A percentile compares a stretch with the other conserved stretches of the same genome.
Conservation (phyloP, 1,284 basidiomycete genomes). For the Apiotrichum porosum region DNA sequence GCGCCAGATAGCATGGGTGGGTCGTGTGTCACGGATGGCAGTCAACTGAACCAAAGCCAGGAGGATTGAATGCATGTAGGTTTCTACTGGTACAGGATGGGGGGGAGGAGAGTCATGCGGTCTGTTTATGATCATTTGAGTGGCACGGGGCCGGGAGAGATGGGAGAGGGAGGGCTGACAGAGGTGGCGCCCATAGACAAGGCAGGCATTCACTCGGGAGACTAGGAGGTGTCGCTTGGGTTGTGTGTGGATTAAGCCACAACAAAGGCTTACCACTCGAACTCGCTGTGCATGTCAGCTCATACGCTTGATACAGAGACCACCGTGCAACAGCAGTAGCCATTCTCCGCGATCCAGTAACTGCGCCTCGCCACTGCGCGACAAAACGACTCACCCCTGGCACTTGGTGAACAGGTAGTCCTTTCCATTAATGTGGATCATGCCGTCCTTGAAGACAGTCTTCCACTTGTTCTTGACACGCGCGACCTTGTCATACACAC, state of each 20-base stretch:
- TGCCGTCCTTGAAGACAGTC: slow-evolving; percentile 96
- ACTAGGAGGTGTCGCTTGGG: too few relatives aligned
- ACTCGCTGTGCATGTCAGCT: slow-evolving; percentile 25
- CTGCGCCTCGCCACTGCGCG: neutral
- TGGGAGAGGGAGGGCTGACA: neutral
- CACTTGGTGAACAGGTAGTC: slow-evolving; percentile 98
- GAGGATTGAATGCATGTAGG: slow-evolving; percentile 11
- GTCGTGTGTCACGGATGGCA: neutral
- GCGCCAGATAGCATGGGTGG: too few relatives aligned
- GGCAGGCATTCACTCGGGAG: too few relatives aligned
- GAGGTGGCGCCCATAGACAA: too few relatives aligned
- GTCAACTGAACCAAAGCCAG: too few relatives aligned
- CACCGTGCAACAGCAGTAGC: neutral
- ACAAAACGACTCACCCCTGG: slow-evolving; percentile 49
- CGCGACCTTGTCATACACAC: slow-evolving; percentile 98
- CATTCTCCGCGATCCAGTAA: neutral
- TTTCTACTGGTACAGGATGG: slow-evolving; percentile 16
- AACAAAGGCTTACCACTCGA: slow-evolving; percentile 26
- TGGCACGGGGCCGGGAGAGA: neutral
- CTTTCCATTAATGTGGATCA: slow-evolving; percentile 93
- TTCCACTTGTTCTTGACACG: slow-evolving; percentile 99
- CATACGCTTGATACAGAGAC: too few relatives aligned
- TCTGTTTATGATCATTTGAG: neutral
- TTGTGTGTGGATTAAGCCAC: too few relatives aligned
- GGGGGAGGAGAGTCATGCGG: slow-evolving; percentile 2